These are phyloP conservation scores for Boletus sp. DNA, from an alignment of 768 basidiomycete genomes.

Conservation along the genomic window DNA sequence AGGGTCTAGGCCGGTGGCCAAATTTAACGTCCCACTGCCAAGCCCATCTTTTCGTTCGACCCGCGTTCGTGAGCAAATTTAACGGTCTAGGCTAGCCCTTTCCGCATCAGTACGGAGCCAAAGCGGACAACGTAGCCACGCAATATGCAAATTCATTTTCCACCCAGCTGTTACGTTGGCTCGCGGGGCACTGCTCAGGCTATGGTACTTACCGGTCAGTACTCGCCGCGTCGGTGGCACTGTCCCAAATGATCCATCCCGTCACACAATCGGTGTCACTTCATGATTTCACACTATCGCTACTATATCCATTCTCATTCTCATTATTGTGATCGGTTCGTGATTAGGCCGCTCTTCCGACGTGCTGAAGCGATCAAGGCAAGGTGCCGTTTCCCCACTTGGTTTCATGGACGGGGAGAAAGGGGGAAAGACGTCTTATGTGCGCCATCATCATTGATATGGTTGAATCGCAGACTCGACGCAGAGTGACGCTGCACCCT, in stretches of 20 bases:
- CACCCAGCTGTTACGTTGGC: background rate
- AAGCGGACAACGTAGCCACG: background rate
- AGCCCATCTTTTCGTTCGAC: background rate
- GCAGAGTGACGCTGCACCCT: background rate
- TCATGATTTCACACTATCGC: background rate
- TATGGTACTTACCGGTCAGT: background rate
- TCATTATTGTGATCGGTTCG: background rate
- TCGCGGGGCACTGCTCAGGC: background rate
- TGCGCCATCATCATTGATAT: background rate
- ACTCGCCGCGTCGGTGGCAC: background rate
- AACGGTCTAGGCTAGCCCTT: background rate
- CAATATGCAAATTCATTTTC: background rate
- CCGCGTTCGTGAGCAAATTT: background rate
- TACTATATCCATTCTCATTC: background rate
- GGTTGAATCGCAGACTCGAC: background rate
- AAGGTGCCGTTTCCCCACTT: background rate
- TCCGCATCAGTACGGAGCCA: background rate
- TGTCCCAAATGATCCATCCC: background rate
- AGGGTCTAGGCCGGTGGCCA: background rate
- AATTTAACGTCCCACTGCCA: background rate
- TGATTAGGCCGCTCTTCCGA: background rate
- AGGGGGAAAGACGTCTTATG: background rate
- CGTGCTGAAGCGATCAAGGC: background rate
- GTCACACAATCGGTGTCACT: background rate
- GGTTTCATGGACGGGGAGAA: background rate